These are phyloP conservation scores for Saccharomyces mikatae DNA, from an alignment of 805 yeast species.

Conservation along the genomic window DNA sequence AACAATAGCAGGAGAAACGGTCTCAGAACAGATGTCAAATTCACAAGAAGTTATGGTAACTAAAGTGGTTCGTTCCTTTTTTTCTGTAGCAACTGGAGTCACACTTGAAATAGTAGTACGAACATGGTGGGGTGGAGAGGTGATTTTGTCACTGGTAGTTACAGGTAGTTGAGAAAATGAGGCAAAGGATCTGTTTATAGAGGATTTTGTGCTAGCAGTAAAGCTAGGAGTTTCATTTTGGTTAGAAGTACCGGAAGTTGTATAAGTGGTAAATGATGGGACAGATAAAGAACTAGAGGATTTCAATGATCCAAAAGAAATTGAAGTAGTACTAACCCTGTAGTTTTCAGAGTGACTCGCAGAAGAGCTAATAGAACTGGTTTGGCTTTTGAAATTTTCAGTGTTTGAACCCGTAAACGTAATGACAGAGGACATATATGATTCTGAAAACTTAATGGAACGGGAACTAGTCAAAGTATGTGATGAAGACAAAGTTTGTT, in stretches of 20 bases:
- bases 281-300: not conserved
- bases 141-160: not conserved
- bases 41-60: constrained; percentile 17
- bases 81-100: constrained; percentile 2
- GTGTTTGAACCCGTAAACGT: not conserved
- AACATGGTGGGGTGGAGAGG: not conserved
- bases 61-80: constrained; percentile 13
- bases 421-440: not conserved
- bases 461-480: not conserved
- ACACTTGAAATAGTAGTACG: constrained; percentile 4
- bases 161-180: not conserved
- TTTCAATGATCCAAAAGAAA: not conserved
- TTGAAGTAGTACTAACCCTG: not conserved
- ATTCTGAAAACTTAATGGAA: not conserved
- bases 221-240: not conserved
- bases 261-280: not conserved
- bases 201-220: not conserved
- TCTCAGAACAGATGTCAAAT: constrained; percentile 9
- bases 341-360: not conserved
- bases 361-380: not conserved
- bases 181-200: not conserved
- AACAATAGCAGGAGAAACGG: constrained; percentile 6
- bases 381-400: not conserved
- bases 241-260: not conserved
- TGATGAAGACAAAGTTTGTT: not conserved